Base-by-base conservation (phyloP, 495 filamentous ascomycete genomes). In the Aspergillus ostianus region DNA sequence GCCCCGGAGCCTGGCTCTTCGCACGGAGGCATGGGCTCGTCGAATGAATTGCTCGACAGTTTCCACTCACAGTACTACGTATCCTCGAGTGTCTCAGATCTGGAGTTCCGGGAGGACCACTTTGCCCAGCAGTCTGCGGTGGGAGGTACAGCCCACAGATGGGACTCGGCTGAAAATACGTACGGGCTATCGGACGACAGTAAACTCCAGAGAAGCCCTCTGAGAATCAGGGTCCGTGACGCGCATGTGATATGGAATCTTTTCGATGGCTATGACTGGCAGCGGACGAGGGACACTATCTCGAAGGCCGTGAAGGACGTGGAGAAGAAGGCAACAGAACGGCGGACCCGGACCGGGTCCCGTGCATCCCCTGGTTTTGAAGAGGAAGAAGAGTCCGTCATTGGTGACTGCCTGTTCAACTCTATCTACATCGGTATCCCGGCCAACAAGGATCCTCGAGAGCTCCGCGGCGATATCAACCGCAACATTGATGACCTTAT, bases 181-280 rank as follows among this genome's bases (percentile, higher is more conserved):
- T 93, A 93, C 62, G 86, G 88, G 29, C 77, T 84, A 12, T 74
- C 79, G 9, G 86, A 89, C 58, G 82, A 87, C 36, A 69, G 74
- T 10, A 88, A 86, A 60, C 70, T 87, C n/a, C 79, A 78, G 29
- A 73, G 77, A 51, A 90, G 87, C 62, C 93, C 94, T 15, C 77
- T 98, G 21, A 85, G 85, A 59, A 77, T 98, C 9, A 83, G 85
- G 32, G 81, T 97, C 17, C 85, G 90, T 5, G 92, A 96, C 70
- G 86, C 95, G 15, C 90, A 98, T 69, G 77, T 97, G 50, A 96
- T 98, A 61, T 99, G 95, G 95, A 97, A 99, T 70, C 77, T 99
- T 2, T 96, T 92, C 70, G 95, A 99, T 74, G 95, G 95, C 6
- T 99, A 96, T 68, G 95, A 99, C 72, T 99, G 95, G 95, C 85